These are phyloP conservation scores for Euphrasia confusa DNA, from an alignment of 257 asterid species.

Conservation along the genomic window DNA sequence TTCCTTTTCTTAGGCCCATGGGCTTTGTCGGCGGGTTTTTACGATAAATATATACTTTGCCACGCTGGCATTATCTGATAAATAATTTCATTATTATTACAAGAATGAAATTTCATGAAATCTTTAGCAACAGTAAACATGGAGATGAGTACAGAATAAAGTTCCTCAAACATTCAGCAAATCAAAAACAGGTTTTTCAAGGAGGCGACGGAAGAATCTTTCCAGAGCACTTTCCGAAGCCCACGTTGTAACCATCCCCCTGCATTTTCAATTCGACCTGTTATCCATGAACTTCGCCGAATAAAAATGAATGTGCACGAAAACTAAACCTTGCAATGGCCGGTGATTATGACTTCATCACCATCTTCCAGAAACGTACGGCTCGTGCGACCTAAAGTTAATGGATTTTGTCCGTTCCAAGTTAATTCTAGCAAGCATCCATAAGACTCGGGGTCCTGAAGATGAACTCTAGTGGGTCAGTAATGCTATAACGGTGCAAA, in stretches of 20 bases:
- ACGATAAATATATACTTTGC: no score
- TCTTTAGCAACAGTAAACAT: not conserved
- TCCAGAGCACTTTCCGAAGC: conserved; percentile 66
- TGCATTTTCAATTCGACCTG: conserved; percentile 28
- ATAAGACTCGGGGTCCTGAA: conserved; percentile 78
- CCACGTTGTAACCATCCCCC: conserved; percentile 62
- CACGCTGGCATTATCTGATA: no score
- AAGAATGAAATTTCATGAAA: not conserved
- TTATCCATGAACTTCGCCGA: not conserved
- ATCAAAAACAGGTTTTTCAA: not conserved
- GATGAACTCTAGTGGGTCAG: conserved; percentile 1
- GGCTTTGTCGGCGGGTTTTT: conserved; percentile 5
- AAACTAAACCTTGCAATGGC: conserved; percentile 69
- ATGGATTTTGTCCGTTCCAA: conserved; percentile 80
- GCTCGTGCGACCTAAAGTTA: conserved; percentile 57
- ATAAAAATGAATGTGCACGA: not conserved
- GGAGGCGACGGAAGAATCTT: conserved; percentile 44
- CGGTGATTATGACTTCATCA: conserved; percentile 73
- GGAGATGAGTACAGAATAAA: no score
- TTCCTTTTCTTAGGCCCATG: conserved; percentile 11
- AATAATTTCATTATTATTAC: no score
- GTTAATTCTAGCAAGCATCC: conserved; percentile 92
- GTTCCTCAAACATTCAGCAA: not conserved
- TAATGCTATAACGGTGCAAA: not conserved
- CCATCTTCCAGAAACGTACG: conserved; percentile 89